Evolutionary conservation across 2,329 filamentous ascomycete genomes (phyloP).

Genomic region (Cordyceps tenuipes): DNA sequence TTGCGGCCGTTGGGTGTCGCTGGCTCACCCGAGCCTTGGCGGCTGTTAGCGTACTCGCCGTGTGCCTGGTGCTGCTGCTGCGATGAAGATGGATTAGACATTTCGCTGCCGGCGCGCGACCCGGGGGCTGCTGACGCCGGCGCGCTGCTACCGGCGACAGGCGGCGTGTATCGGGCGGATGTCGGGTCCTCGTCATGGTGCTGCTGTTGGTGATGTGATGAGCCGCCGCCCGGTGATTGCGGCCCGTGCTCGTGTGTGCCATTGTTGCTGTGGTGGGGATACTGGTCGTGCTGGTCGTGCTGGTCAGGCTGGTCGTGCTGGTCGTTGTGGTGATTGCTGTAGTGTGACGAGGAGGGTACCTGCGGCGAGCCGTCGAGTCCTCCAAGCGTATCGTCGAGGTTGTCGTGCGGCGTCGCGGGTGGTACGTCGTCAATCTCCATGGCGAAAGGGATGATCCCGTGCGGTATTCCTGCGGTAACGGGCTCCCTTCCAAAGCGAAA

Average conservation of each 20-base stretch:
- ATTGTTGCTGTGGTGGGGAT: slow-evolving; percentile 18
- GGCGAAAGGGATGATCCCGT: slow-evolving; percentile 10
- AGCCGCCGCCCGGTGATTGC: slow-evolving; percentile 36
- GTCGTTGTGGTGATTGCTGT: neutral
- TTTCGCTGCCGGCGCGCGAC: slow-evolving; percentile 47
- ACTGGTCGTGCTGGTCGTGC: neutral
- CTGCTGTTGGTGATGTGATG: slow-evolving; percentile 34
- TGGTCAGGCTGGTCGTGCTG: neutral
- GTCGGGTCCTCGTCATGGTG: slow-evolving; percentile 35
- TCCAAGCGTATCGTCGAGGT: slow-evolving; percentile 41
- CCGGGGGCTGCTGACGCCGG: slow-evolving; percentile 19
- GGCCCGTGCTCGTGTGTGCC: slow-evolving; percentile 36
- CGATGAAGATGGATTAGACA: slow-evolving; percentile 33
- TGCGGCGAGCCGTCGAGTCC: slow-evolving; percentile 41
- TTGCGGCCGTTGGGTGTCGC: slow-evolving; percentile 43
- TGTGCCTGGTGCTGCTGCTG: slow-evolving; percentile 27
- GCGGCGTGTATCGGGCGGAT: slow-evolving; percentile 34
- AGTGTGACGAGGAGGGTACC: slow-evolving; percentile 18
- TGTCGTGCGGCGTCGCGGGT: slow-evolving; percentile 23
- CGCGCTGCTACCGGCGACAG: slow-evolving; percentile 16
- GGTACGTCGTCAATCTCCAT: slow-evolving; percentile 10
- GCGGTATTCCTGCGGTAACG: neutral
- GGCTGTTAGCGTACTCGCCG: slow-evolving; percentile 32
- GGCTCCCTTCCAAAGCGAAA: neutral
- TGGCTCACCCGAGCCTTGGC: slow-evolving; percentile 29